Evolutionary conservation across 1,139 yeast species (phyloP).

Genomic region (Yamadazyma oceani): DNA sequence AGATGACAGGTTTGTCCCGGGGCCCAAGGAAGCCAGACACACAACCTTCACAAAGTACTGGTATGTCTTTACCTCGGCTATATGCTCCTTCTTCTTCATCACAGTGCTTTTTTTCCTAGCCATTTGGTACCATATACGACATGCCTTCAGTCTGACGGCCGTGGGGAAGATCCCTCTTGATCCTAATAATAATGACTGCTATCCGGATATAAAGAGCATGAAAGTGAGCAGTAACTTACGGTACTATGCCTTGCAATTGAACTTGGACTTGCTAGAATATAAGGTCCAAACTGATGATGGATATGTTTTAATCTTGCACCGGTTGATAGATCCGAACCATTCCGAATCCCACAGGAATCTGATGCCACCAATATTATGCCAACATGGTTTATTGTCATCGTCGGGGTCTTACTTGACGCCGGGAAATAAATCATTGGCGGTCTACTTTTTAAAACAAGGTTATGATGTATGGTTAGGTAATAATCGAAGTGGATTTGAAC

Average conservation of each 20-base stretch:
- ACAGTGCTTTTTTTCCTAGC: constrained; percentile 26
- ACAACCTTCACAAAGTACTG: constrained; percentile 19
- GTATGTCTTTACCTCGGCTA: constrained; percentile 26
- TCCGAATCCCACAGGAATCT: constrained; percentile 24
- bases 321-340: constrained; percentile 56
- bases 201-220: constrained; percentile 30
- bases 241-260: constrained; percentile 65
- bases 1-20: constrained; percentile 19
- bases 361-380: constrained; percentile 62
- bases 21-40: constrained; percentile 18
- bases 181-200: constrained; percentile 24
- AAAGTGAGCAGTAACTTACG: constrained; percentile 37
- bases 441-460: constrained; percentile 57
- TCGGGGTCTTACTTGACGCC: constrained; percentile 81
- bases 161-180: constrained; percentile 16
- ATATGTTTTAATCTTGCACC: constrained; percentile 62
- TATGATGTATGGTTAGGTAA: constrained; percentile 95
- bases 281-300: constrained; percentile 79
- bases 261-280: constrained; percentile 58
- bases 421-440: constrained; percentile 76
- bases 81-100: constrained; percentile 32
- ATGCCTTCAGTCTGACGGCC: constrained; percentile 23
- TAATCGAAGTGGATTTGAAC: constrained; percentile 81
- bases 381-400: constrained; percentile 87
- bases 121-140: constrained; percentile 25